A percentile compares a stretch with the other conserved stretches of the same genome.
These are phyloP conservation scores for Prorocentrum cordatum DNA, from an alignment of 169 alveolate genomes.

Conservation along the genomic window DNA sequence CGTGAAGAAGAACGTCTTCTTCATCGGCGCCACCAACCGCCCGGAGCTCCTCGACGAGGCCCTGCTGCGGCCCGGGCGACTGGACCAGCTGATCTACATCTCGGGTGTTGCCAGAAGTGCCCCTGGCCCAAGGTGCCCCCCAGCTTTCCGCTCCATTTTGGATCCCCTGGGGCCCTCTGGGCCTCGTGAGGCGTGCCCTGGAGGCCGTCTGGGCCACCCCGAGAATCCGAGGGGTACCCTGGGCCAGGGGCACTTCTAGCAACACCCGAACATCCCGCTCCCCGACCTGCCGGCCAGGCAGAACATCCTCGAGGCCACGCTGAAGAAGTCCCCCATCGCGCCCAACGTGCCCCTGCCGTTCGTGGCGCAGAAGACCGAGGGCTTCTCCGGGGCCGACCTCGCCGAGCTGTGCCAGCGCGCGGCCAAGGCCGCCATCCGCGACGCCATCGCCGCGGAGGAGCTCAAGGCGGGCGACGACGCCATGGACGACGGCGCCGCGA, in stretches of 20 bases:
- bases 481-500: constrained; percentile 73
- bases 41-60: constrained; percentile 99
- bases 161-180: no score
- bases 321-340: constrained; percentile 96
- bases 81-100: constrained; percentile 98
- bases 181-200: no score
- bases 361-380: constrained; percentile 95
- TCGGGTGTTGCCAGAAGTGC: no score
- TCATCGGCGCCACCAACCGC: constrained; percentile 99
- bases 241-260: no score
- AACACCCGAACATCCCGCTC: constrained; percentile 94
- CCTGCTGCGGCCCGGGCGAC: constrained; percentile 97
- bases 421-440: constrained; percentile 99
- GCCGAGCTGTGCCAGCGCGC: constrained; percentile 99
- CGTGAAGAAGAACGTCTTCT: constrained; percentile 97
- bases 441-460: constrained; percentile 83
- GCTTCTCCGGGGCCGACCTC: constrained; percentile 99
- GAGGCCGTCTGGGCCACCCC: no score
- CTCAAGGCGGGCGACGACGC: constrained; percentile 74
- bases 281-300: constrained; percentile 95
- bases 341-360: constrained; percentile 93
- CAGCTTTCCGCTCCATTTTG: no score
- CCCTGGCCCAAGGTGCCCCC: no score
- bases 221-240: no score
- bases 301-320: constrained; percentile 28